Base-by-base conservation (phyloP, 352 stramenopile species). In the Achlya hypogyna region DNA sequence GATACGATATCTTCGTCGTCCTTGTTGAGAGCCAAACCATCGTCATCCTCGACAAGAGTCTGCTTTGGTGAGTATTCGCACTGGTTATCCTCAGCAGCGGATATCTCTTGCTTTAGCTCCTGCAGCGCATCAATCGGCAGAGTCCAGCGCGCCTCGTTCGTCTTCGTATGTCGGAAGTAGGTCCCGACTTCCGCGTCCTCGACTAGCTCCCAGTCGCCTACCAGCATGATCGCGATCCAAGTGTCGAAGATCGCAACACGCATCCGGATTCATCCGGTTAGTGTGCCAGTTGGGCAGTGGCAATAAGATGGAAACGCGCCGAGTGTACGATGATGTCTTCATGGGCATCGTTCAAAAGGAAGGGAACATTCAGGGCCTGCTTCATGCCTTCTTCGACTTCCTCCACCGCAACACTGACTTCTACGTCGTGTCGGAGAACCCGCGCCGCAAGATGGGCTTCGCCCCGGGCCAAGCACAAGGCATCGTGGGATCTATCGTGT, bases 391-490 rank as follows among this genome's bases (percentile, higher is more conserved):
- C 66, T 99, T 99, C 72, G 95, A 91, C 38, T 98, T 99, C 65
- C 73, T 99, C 60, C 83, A 97, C 64, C 92, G 96, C 40, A 98
- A 99, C 72, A 99, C 96, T 18, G 96, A 99, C 79, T 99, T 99
- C 74, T 99, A 98, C 78, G 79, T 79, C 25, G 78, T 89, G 52
- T 76, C 81, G 35, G 70, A 66, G 29, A 75, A 91, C 62, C 82
- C 82, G 2, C 64, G 32, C 16, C 70, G 74, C 40, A 74, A 74
- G 49, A 89, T 90, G 79, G 82, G 81, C 14, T 93, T 91, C 65
- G 45, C 74, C 23, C 79, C 82, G 0, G 81, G 78, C 6, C 70
- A 86, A 20, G 82, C 84, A 9, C 70, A 91, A 68, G 67, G 84
- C 64, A 86, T 82, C 68, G 74, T 82, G 12, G 28, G 53, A 42